Conservation (phyloP, 2,329 filamentous ascomycete genomes). For the Fusarium sp. region DNA sequence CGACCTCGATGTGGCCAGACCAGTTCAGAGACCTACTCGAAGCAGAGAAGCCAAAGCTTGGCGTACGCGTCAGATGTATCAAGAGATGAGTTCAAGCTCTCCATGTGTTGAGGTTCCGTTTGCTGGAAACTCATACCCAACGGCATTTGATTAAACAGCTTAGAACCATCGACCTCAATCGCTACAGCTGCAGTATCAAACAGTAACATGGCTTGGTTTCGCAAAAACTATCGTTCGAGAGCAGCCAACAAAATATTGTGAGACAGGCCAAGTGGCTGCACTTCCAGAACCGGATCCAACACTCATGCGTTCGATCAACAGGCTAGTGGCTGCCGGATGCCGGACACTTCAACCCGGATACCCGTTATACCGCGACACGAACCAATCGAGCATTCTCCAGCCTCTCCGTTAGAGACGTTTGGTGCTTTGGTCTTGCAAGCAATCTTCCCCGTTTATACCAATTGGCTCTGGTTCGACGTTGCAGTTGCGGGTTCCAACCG, state of each 20-base stretch:
- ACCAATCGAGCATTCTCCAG: slow-evolving; percentile 26
- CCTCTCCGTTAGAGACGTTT: slow-evolving; percentile 27
- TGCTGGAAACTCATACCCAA: not conserved
- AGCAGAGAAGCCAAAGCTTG: slow-evolving; percentile 7
- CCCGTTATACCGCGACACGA: slow-evolving; percentile 21
- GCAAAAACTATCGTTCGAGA: slow-evolving; percentile 4
- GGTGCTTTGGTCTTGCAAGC: slow-evolving; percentile 8
- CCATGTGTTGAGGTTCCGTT: not conserved
- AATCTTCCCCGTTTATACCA: slow-evolving; percentile 36
- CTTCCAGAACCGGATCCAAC: slow-evolving; percentile 14
- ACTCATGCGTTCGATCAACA: slow-evolving; percentile 10
- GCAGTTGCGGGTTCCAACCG: slow-evolving; percentile 37
- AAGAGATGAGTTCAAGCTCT: not conserved
- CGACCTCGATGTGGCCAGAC: slow-evolving; percentile 14
- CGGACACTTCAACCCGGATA: slow-evolving; percentile 19
- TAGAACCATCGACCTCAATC: not conserved
- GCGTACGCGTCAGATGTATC: slow-evolving; percentile 1
- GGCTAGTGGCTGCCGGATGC: slow-evolving; percentile 23
- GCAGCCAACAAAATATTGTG: slow-evolving; percentile 1
- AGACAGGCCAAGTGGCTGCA: slow-evolving; percentile 18
- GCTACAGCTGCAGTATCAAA: slow-evolving; percentile 1
- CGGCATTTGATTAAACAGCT: not conserved
- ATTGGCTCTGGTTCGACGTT: slow-evolving; percentile 16
- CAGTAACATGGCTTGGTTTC: slow-evolving; percentile 18
- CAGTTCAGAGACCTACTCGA: slow-evolving; percentile 15